A percentile compares a stretch with the other conserved stretches of the same genome.
These are phyloP conservation scores for Calophaca sinica DNA, from an alignment of 306 rosid genomes.

Conservation along the genomic window DNA sequence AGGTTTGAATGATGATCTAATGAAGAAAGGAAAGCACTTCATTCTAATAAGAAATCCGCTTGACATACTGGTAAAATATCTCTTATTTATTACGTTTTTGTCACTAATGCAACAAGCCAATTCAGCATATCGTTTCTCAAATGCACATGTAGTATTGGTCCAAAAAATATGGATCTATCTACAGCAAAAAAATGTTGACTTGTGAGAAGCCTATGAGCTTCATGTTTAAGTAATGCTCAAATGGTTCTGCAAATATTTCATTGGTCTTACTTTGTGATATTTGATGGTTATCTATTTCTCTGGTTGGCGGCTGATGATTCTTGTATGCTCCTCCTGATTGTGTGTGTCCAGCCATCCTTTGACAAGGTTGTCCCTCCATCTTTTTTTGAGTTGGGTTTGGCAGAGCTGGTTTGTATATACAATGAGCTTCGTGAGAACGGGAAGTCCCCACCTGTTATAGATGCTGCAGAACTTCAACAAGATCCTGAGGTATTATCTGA, in stretches of 20 bases:
- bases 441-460: conserved; percentile 67
- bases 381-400: conserved; percentile 69
- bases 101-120: background rate
- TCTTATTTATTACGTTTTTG: background rate
- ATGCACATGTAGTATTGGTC: conserved; percentile 14
- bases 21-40: conserved; percentile 80
- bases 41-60: conserved; percentile 77
- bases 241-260: conserved; percentile 28
- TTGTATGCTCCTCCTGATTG: background rate
- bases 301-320: background rate
- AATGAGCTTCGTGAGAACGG: conserved; percentile 71
- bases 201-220: conserved; percentile 11
- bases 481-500: conserved; percentile 67
- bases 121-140: background rate
- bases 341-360: conserved; percentile 67
- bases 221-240: conserved; percentile 1
- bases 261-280: background rate
- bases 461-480: conserved; percentile 68
- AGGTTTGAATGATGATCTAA: conserved; percentile 67
- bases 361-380: conserved; percentile 70
- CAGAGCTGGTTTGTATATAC: conserved; percentile 64
- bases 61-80: conserved; percentile 66
- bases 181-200: background rate
- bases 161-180: conserved; percentile 19
- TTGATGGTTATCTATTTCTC: background rate